These are phyloP conservation scores for Paradendryphiella salina DNA, from an alignment of 2,329 filamentous ascomycete genomes.

Conservation along the genomic window DNA sequence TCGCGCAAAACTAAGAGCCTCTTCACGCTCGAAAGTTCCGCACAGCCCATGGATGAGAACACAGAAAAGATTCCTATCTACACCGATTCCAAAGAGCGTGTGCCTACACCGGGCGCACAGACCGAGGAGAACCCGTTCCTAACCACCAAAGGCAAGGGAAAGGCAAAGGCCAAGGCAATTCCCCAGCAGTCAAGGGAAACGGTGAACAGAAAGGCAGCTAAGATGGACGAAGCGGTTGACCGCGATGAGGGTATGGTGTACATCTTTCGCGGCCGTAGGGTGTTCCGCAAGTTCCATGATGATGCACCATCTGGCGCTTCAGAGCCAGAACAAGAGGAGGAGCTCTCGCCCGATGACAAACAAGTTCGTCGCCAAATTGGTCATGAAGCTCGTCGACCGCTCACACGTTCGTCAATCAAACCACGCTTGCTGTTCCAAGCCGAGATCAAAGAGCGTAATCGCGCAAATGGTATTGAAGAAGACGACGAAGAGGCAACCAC, in stretches of 20 bases:
- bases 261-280: slow-evolving; percentile 77
- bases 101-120: slow-evolving; percentile 68
- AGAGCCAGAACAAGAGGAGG: slow-evolving; percentile 33
- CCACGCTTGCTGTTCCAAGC: slow-evolving; percentile 71
- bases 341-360: slow-evolving; percentile 48
- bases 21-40: slow-evolving; percentile 45
- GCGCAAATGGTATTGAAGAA: slow-evolving; percentile 46
- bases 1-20: slow-evolving; percentile 58
- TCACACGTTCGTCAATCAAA: slow-evolving; percentile 71
- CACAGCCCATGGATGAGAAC: slow-evolving; percentile 58
- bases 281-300: slow-evolving; percentile 69
- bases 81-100: slow-evolving; percentile 75
- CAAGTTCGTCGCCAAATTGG: slow-evolving; percentile 45
- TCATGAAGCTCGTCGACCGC: slow-evolving; percentile 49
- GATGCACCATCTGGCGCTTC: slow-evolving; percentile 42
- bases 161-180: slow-evolving; percentile 52
- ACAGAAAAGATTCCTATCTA: slow-evolving; percentile 68
- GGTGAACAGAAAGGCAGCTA: slow-evolving; percentile 60
- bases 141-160: slow-evolving; percentile 51
- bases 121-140: slow-evolving; percentile 72
- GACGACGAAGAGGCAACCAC: slow-evolving; percentile 64
- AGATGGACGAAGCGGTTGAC: slow-evolving; percentile 65
- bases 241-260: slow-evolving; percentile 75
- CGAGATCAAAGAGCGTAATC: slow-evolving; percentile 51
- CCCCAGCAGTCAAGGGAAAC: slow-evolving; percentile 53